Conservation (phyloP, 306 rosid genomes). For the Pyrus communis region DNA sequence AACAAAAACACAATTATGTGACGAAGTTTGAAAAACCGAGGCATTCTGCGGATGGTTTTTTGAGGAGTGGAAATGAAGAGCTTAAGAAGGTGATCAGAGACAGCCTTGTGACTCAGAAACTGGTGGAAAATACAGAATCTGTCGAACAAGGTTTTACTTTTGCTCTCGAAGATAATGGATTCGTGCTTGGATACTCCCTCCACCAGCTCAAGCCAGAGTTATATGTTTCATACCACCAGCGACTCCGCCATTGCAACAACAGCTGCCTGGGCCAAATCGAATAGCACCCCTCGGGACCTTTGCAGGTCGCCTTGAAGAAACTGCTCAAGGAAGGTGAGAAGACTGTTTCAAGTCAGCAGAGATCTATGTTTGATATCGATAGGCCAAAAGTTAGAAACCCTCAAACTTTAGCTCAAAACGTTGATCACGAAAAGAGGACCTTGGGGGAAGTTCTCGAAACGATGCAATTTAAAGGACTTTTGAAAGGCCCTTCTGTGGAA, state of each 20-base stretch:
- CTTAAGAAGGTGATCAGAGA: conserved; percentile 41
- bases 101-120: conserved; percentile 30
- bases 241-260: conserved; percentile 40
- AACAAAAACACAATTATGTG: conserved; percentile 29
- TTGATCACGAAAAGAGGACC: conserved; percentile 38
- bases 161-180: conserved; percentile 19
- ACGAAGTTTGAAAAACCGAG: conserved; percentile 32
- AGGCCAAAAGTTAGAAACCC: conserved; percentile 36
- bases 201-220: conserved; percentile 68
- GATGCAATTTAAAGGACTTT: conserved; percentile 50
- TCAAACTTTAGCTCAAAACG: conserved; percentile 22
- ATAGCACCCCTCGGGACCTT: conserved; percentile 40
- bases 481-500: conserved; percentile 31
- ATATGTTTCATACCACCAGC: conserved; percentile 28
- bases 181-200: no score
- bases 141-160: conserved; percentile 18
- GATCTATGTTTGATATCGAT: conserved; percentile 45
- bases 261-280: conserved; percentile 24
- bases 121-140: conserved; percentile 3
- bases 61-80: conserved; percentile 33
- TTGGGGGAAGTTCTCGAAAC: conserved; percentile 68
- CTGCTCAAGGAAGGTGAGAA: conserved; percentile 35
- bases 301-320: conserved; percentile 29
- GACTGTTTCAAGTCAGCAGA: conserved; percentile 36
- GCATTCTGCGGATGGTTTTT: conserved; percentile 42